Percentiles rank a stretch among this genome's conserved stretches.
Evolutionary conservation across 1,139 yeast species (phyloP).

Genomic region (Martiniozyma asiatica): DNA sequence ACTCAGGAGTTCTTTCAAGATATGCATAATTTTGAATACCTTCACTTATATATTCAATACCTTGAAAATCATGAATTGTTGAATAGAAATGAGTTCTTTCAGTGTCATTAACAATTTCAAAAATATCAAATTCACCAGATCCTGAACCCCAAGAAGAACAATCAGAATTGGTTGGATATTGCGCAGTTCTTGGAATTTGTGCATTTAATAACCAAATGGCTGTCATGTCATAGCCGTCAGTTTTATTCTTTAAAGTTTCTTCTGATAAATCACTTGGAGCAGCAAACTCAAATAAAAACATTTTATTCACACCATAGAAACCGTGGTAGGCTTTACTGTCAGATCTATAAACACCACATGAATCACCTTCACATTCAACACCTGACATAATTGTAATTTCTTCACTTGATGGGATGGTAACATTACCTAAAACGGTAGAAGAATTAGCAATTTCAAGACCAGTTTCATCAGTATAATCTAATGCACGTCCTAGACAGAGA

Average conservation of each 20-base stretch:
- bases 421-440: constrained; percentile 40
- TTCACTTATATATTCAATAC: constrained; percentile 42
- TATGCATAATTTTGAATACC: constrained; percentile 52
- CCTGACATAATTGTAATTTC: constrained; percentile 56
- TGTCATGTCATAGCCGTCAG: constrained; percentile 49
- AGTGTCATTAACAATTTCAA: constrained; percentile 48
- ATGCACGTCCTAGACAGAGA: constrained; percentile 54
- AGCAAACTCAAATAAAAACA: constrained; percentile 60
- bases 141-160: constrained; percentile 74
- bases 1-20: constrained; percentile 36
- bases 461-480: constrained; percentile 37
- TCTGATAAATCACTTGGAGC: constrained; percentile 37
- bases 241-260: constrained; percentile 21
- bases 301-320: constrained; percentile 49
- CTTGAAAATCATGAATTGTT: constrained; percentile 66
- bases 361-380: constrained; percentile 38
- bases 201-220: constrained; percentile 73
- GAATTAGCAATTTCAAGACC: constrained; percentile 31
- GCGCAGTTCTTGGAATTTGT: constrained; percentile 68
- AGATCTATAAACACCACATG: constrained; percentile 60
- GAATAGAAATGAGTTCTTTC: constrained; percentile 45
- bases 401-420: constrained; percentile 38
- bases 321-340: constrained; percentile 71
- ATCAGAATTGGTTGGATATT: constrained; percentile 46
- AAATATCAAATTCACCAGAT: constrained; percentile 75